Evolutionary conservation across 768 basidiomycete genomes (phyloP).

Genomic region (Hygrophorus russula): DNA sequence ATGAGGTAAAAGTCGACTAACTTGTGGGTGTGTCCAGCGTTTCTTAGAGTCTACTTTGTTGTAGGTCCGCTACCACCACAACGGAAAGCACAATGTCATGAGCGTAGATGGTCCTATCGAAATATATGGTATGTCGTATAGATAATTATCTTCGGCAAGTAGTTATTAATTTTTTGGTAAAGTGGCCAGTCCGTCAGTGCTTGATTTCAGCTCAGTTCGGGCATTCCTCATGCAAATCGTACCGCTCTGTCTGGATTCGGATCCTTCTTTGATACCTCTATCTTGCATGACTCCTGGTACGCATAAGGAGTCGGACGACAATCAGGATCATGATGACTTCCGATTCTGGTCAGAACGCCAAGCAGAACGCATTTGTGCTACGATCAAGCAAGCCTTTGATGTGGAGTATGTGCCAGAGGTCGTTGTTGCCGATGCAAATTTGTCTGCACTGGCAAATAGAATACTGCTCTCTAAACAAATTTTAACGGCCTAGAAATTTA

Average conservation of each 20-base stretch:
- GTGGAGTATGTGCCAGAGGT: constrained; percentile 89
- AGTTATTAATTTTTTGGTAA: constrained; percentile 6
- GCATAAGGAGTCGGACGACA: constrained; percentile 18
- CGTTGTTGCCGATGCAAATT: constrained; percentile 87
- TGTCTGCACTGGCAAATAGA: constrained; percentile 73
- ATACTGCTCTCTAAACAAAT: constrained; percentile 71
- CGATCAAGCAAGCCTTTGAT: constrained; percentile 71
- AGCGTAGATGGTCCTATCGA: constrained; percentile 76
- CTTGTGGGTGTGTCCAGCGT: neutral
- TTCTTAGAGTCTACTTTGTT: neutral
- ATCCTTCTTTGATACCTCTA: constrained; percentile 68
- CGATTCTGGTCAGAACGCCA: constrained; percentile 86
- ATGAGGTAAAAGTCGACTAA: constrained; percentile 49
- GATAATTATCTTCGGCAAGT: neutral
- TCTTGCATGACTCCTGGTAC: constrained; percentile 38
- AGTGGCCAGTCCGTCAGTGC: constrained; percentile 61
- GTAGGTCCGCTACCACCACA: constrained; percentile 86
- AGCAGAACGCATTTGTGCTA: constrained; percentile 77
- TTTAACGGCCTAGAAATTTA: constrained; percentile 15
- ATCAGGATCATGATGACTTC: constrained; percentile 83
- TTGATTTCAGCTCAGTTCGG: constrained; percentile 59
- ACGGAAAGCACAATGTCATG: constrained; percentile 97
- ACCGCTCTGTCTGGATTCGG: constrained; percentile 77
- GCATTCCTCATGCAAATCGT: constrained; percentile 65
- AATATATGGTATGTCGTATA: constrained; percentile 58